A percentile compares a stretch with the other conserved stretches of the same genome.
Evolutionary conservation across 2,329 filamentous ascomycete genomes (phyloP).

Genomic region (Nothophoma quercina): DNA sequence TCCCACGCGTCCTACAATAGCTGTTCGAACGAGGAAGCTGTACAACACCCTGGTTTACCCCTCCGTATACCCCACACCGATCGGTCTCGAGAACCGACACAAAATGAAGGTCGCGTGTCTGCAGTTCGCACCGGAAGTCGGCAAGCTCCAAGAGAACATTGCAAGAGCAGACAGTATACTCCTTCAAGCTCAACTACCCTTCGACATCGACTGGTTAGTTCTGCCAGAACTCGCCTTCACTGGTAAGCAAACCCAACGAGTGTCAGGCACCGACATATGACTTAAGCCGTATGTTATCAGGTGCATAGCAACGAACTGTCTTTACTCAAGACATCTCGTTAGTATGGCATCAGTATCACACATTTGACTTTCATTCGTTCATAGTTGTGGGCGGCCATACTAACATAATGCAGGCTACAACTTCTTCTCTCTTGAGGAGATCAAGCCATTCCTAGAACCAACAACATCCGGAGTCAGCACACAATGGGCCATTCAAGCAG

Average conservation of each 20-base stretch:
- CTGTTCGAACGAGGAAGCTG: not conserved
- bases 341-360: no score
- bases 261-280: slow-evolving; percentile 2
- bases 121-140: slow-evolving; percentile 76
- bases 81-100: slow-evolving; percentile 11
- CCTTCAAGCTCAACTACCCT: slow-evolving; percentile 53
- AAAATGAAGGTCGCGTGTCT: slow-evolving; percentile 74
- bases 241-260: slow-evolving; percentile 55
- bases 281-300: not conserved
- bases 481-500: slow-evolving; percentile 73
- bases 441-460: slow-evolving; percentile 72
- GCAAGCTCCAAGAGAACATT: slow-evolving; percentile 74
- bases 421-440: slow-evolving; percentile 73
- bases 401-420: slow-evolving; percentile 69
- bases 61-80: slow-evolving; percentile 17
- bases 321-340: no score
- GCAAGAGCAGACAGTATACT: slow-evolving; percentile 72
- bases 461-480: slow-evolving; percentile 71
- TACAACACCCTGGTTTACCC: slow-evolving; percentile 7
- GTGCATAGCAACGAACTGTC: no score
- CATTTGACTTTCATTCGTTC: no score
- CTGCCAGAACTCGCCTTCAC: slow-evolving; percentile 80
- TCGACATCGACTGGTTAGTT: slow-evolving; percentile 71
- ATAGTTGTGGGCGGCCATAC: no score
- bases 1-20: not conserved